Percentiles rank a stretch among this genome's conserved stretches.
phyloP scores from a whole-genome alignment of 257 asterid genomes.

The Eucommia ulmoides region DNA sequence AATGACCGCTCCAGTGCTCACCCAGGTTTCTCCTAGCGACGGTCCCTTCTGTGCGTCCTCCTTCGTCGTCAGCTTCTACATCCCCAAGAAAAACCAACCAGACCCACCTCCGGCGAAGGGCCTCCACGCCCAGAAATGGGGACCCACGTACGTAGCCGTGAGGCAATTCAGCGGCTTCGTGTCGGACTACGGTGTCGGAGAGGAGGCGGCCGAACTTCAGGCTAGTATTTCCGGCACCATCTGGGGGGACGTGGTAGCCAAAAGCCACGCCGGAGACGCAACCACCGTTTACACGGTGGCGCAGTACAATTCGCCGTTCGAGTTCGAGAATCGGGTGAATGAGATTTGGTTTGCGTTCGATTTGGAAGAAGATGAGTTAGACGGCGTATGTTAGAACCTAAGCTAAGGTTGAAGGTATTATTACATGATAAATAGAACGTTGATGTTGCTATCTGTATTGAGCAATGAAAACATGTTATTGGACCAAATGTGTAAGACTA shows the following conservation, averaged over 20 bases:
- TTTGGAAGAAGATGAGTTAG: slow-evolving; percentile 20
- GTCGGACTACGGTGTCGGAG: slow-evolving; percentile 33
- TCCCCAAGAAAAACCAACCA: slow-evolving; percentile 59
- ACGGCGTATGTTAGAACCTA: no score
- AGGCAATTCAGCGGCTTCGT: slow-evolving; percentile 71
- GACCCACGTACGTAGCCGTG: slow-evolving; percentile 43
- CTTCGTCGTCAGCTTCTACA: slow-evolving; percentile 53
- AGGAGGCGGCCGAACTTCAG: slow-evolving; percentile 53
- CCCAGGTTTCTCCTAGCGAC: slow-evolving; percentile 63
- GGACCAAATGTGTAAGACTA: no score
- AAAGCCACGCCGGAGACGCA: slow-evolving; percentile 27
- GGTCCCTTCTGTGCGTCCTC: slow-evolving; percentile 82
- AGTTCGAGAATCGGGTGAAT: slow-evolving; percentile 52
- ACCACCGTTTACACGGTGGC: slow-evolving; percentile 47
- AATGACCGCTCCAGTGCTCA: slow-evolving; percentile 79
- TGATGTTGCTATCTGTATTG: no score
- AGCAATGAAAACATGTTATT: no score
- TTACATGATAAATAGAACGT: no score
- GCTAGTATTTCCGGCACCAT: slow-evolving; percentile 43
- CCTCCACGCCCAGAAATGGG: slow-evolving; percentile 62
- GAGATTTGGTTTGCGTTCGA: slow-evolving; percentile 69
- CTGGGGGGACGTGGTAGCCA: slow-evolving; percentile 47
- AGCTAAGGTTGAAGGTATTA: no score
- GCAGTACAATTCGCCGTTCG: slow-evolving; percentile 79
- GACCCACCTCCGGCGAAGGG: slow-evolving; percentile 57